phyloP scores from a whole-genome alignment of 371 early-diverging fungal species.

The Circinella umbellata region DNA sequence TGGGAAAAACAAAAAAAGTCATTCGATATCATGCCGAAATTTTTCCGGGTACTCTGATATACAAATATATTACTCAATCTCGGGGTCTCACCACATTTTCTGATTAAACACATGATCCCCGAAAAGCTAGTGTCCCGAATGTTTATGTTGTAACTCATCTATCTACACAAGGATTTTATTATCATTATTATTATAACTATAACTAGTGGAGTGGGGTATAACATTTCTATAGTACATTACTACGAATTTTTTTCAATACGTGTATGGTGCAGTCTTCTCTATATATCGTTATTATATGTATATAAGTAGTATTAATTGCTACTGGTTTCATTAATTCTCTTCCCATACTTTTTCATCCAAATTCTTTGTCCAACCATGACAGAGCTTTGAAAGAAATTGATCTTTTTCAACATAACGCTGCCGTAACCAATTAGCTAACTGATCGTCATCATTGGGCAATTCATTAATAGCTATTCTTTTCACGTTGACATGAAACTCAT shows the following conservation, averaged over 20 bases:
- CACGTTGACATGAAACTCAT: constrained; percentile 74
- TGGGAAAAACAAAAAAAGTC: constrained; percentile 16
- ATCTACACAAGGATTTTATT: background rate
- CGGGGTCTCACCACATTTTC: constrained; percentile 4
- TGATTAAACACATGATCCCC: background rate
- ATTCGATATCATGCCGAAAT: background rate
- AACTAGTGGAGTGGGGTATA: background rate
- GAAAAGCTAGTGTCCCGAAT: background rate
- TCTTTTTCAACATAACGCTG: constrained; percentile 72
- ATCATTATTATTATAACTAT: no score
- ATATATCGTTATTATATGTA: background rate
- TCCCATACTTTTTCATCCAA: constrained; percentile 53
- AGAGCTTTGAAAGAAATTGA: constrained; percentile 53
- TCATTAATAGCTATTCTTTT: constrained; percentile 61
- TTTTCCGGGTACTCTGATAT: background rate
- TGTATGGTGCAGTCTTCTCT: no score
- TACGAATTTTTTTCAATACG: background rate
- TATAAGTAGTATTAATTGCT: no score
- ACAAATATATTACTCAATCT: background rate
- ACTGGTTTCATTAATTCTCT: constrained; percentile 27
- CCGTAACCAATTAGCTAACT: constrained; percentile 63
- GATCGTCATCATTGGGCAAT: constrained; percentile 63
- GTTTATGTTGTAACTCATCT: background rate
- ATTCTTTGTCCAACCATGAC: constrained; percentile 54
- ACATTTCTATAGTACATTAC: background rate